Conservation (phyloP, 2,329 filamentous ascomycete genomes). For the Drechslerella coelobrocha region DNA sequence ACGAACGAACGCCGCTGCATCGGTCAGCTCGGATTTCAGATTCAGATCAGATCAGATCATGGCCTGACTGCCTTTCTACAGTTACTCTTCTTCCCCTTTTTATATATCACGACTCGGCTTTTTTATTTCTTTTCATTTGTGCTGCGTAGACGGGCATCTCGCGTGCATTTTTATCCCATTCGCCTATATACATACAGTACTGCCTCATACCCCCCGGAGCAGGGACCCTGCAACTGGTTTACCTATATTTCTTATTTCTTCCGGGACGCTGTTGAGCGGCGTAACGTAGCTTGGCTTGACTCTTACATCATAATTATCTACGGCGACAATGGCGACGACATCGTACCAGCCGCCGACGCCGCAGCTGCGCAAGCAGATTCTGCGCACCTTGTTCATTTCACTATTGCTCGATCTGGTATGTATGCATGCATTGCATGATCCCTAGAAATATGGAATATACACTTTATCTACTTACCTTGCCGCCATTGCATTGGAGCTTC, state of each 20-base stretch:
- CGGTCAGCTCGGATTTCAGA: too few species aligned
- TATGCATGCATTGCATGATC: conserved; percentile 32
- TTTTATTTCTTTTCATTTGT: conserved; percentile 15
- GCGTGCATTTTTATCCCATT: conserved; percentile 4
- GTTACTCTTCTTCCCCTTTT: background rate
- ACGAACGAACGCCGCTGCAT: background rate
- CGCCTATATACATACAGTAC: too few species aligned
- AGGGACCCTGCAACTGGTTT: too few species aligned
- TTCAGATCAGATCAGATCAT: background rate
- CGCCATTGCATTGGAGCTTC: too few species aligned
- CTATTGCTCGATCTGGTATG: conserved; percentile 86
- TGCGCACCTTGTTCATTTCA: conserved; percentile 87
- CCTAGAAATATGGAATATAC: conserved; percentile 13
- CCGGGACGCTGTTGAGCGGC: conserved; percentile 39
- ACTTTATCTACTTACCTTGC: too few species aligned
- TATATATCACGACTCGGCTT: too few species aligned
- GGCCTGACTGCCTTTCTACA: background rate
- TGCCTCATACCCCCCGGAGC: too few species aligned
- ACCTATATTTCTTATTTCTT: conserved; percentile 7
- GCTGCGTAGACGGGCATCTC: conserved; percentile 41
- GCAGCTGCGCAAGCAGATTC: conserved; percentile 73
- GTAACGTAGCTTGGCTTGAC: background rate
- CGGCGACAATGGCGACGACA: conserved; percentile 32
- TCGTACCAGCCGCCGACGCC: conserved; percentile 58
- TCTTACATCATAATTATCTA: too few species aligned